Evolutionary conservation across 2,329 filamentous ascomycete genomes (phyloP), one percentile per base, ranked within the genome.

Genomic region (Aureobasidium subglaciale): DNA sequence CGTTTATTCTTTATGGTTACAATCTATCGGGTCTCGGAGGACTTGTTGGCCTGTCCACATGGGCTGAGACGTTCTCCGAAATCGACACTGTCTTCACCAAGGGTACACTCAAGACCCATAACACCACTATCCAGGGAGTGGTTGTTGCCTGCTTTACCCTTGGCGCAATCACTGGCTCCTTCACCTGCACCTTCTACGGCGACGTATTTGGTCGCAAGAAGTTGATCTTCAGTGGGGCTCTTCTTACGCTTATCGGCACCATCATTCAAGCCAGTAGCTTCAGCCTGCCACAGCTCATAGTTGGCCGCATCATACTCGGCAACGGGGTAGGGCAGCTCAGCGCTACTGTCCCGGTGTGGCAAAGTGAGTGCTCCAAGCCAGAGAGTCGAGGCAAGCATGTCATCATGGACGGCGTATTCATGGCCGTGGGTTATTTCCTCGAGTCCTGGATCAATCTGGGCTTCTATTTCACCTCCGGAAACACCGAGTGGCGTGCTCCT

Each of bases 261-360:
- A 18, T 38, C n/a, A 37, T 60, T 22, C 59, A 60, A 52, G 45
- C 48, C 24, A 45, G 18, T 50, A 55, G 55, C 16, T 60, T 55
- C 48, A 22, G 13, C 34, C n/a, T 60, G 11, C 72, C 75, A 3
- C 78, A 80, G 58, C 77, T 80, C 65, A 77, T 79, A 58, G 65
- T 79, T 53, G 78, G 78, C 8, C 72, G 78, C 45, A 70, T 73
- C 3, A 70, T 80, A 40, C 79, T 77, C 16, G 78, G 78, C 52
- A 64, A 80, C 15, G 78, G 78, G 4, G 79, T 79, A 57, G 78
- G 78, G 16, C 78, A 80, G 68, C 80, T 80, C 65, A 79, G 76
- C 3, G 73, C 73, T 0, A 79, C 77, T 1, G 78, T 79, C 29
- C 78, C 77, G 2, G 77, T 75, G 8, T 80, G 78, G 61, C 76